phyloP scores from a whole-genome alignment of 2,329 filamentous ascomycete genomes.

The Capronia coronata region DNA sequence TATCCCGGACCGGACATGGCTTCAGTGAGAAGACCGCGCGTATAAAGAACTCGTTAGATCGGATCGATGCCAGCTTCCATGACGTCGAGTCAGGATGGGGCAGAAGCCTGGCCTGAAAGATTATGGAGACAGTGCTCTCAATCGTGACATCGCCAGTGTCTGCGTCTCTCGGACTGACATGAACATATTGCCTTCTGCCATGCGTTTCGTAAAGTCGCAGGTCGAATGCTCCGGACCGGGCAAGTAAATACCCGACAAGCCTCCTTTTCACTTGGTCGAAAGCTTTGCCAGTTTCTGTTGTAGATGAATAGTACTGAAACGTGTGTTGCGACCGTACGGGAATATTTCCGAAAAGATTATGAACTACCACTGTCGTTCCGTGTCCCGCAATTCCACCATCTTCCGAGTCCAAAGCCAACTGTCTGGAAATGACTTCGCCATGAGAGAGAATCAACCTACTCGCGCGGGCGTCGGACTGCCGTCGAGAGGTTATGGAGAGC shows the following conservation, averaged over 20 bases:
- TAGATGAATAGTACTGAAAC: conserved; percentile 47
- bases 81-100: conserved; percentile 39
- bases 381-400: conserved; percentile 53
- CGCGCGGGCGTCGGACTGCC: conserved; percentile 35
- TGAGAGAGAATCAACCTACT: conserved; percentile 36
- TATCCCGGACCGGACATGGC: conserved; percentile 63
- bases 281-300: conserved; percentile 52
- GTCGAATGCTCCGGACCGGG: conserved; percentile 48
- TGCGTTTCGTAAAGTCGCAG: conserved; percentile 7
- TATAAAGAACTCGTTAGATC: conserved; percentile 55
- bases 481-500: conserved; percentile 67
- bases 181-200: conserved; percentile 1
- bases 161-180: background rate
- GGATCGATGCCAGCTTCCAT: conserved; percentile 69
- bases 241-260: conserved; percentile 60
- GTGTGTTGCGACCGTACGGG: conserved; percentile 84
- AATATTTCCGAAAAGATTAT: conserved; percentile 82
- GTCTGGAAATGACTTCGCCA: conserved; percentile 57
- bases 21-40: conserved; percentile 62
- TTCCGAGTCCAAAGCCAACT: conserved; percentile 48
- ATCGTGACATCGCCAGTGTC: background rate
- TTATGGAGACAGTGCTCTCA: conserved; percentile 6
- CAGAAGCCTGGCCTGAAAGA: conserved; percentile 18
- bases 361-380: conserved; percentile 70
- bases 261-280: conserved; percentile 59